Evolutionary conservation across 371 early-diverging fungal genomes (phyloP), one percentile per base, ranked within the genome.

Genomic region (Rhizopus stolonifer): DNA sequence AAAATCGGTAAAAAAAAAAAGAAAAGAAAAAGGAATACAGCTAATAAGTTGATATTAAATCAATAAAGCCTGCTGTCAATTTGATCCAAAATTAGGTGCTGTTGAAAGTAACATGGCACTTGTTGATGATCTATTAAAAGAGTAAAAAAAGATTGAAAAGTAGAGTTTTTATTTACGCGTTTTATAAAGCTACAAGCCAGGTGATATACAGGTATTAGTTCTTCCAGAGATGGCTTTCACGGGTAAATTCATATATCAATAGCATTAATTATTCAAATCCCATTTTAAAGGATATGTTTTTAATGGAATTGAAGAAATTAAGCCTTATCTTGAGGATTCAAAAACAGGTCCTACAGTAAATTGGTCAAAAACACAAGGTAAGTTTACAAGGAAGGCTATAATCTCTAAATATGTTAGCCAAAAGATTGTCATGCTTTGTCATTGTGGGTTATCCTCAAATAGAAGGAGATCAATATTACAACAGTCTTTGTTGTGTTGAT

Each of bases 171-270:
- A 50, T 36, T 25, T 29, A 29, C 15, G 31, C 44, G 21, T 15
- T n/a, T 46, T 9, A 3, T 17, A n/a, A 48, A 82, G 84, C 4
- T 72, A 71, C 53, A 58, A 50, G n/a, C 66, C 75, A n/a, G 78
- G 70, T 1, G 80, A 83, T 40, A 77, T 88, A 3, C 86, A 86
- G 55, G 50, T 89, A 3, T 60, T 91, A 8, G 69, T 89, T 3
- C 67, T 91, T 29, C 88, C 92, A 0, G 92, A 91, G 64, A 81
- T 91, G 87, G 84, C 84, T 3, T 87, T 89, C 49, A 75, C 88
- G 32, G 90, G 87, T 77, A 70, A 18, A 48, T 21, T 2, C 6
- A 10, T 43, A 43, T 29, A 57, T 40, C 23, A 10, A 33, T 19
- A n/a, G 2, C 15, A n/a, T n/a, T 36, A 11, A n/a, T 36, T 14